Conservation (phyloP, 164 flowering plant species). For the Akebia trifoliata region DNA sequence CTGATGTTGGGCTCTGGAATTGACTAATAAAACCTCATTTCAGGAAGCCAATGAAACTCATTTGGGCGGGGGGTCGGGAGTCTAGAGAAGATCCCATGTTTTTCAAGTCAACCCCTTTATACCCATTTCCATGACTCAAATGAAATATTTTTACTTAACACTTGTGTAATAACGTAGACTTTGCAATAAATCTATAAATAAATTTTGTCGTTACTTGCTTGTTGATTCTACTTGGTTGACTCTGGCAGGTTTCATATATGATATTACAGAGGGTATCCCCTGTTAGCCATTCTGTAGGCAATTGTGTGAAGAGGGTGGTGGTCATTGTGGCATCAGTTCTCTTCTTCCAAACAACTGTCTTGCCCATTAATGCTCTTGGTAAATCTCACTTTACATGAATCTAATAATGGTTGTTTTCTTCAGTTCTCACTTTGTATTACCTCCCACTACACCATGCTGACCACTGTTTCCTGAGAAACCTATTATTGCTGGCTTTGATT, state of each 20-base stretch:
- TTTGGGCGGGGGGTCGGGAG: not conserved
- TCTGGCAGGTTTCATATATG: conserved; percentile 90
- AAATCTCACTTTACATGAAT: conserved; percentile 11
- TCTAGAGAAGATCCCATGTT: not conserved
- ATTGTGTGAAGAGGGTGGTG: conserved; percentile 95
- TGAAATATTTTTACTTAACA: too few species aligned
- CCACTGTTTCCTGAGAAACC: not conserved
- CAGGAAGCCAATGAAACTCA: not conserved
- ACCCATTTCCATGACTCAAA: too few species aligned
- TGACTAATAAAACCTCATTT: not conserved
- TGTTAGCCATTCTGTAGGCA: conserved; percentile 93
- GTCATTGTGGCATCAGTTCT: conserved; percentile 85
- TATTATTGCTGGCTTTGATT: conserved; percentile 4
- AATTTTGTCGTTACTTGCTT: not conserved
- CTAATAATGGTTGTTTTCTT: not conserved
- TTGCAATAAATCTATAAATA: too few species aligned
- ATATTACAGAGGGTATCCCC: conserved; percentile 93
- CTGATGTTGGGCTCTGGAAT: not conserved
- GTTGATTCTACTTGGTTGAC: conserved; percentile 3
- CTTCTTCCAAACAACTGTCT: conserved; percentile 86
- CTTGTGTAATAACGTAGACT: too few species aligned
- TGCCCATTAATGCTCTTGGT: conserved; percentile 77
- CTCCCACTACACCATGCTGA: not conserved
- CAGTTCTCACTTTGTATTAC: not conserved
- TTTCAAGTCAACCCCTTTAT: not conserved